A percentile compares a stretch with the other conserved stretches of the same genome.
phyloP scores from a whole-genome alignment of 2,329 filamentous ascomycete genomes.

The Didymella keratinophila region DNA sequence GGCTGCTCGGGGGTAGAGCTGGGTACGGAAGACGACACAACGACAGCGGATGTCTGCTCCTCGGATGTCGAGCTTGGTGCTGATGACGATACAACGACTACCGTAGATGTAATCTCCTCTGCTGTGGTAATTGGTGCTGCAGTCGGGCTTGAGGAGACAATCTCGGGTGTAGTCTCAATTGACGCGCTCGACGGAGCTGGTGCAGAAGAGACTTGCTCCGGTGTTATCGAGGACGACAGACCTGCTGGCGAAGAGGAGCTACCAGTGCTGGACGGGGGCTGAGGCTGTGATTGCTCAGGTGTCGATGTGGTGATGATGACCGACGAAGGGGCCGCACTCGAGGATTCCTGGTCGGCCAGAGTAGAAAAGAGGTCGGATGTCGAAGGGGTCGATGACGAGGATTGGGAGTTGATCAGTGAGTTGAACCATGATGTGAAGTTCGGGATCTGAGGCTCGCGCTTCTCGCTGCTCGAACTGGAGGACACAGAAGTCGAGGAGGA shows the following conservation, averaged over 20 bases:
- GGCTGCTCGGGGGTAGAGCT: conserved; percentile 1
- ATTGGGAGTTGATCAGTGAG: conserved; percentile 33
- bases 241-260: conserved; percentile 10
- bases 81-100: neutral
- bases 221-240: conserved; percentile 1
- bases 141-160: neutral
- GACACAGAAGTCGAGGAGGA: conserved; percentile 22
- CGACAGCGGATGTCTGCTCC: neutral
- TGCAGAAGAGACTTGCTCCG: conserved; percentile 2
- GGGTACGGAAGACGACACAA: neutral
- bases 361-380: conserved; percentile 22
- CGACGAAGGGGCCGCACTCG: conserved; percentile 21
- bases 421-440: conserved; percentile 41
- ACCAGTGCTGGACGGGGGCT: conserved; percentile 15
- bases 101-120: neutral
- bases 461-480: conserved; percentile 36
- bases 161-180: conserved; percentile 3
- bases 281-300: conserved; percentile 10
- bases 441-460: conserved; percentile 30
- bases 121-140: conserved; percentile 2
- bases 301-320: conserved; percentile 31
- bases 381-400: conserved; percentile 25
- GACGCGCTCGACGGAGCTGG: conserved; percentile 2
- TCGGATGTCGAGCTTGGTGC: conserved; percentile 1
- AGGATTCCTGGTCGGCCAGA: conserved; percentile 23